Evolutionary conservation across 1,284 basidiomycete genomes (phyloP), one percentile per base, ranked within the genome.

Genomic region (Mycosarcoma mackinlayi): DNA sequence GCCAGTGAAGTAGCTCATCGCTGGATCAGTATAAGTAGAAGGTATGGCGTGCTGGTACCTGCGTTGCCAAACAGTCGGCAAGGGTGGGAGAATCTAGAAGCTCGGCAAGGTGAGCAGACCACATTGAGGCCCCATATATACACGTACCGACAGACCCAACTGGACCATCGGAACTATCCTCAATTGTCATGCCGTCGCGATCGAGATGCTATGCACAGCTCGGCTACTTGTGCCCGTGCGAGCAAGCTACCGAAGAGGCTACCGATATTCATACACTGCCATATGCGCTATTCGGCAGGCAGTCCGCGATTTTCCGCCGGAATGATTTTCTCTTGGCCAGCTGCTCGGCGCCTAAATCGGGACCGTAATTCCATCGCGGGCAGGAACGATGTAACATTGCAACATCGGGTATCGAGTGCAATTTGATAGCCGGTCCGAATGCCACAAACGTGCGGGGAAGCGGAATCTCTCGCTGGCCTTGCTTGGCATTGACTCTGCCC

Each of bases 281-380:
- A 13, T n/a, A 30, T 14, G 27, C 27, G 33, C n/a, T 45, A 24
- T 21, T 27, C 46, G 39, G 27, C 39, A 35, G 27, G 40, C 25
- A 3, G 11, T 6, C 16, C 24, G 11, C 7, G 10, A 41, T 41
- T n/a, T 25, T 21, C 27, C 24, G n/a, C 41, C 21, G 37, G 28
- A 23, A 13, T 30, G n/a, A n/a, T n/a, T n/a, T n/a, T n/a, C n/a
- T n/a, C n/a, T n/a, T n/a, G n/a, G n/a, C n/a, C n/a, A n/a, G 6
- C 27, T 14, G 24, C 24, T 56, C 45, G 45, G 54, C 38, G 38
- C 45, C 54, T 13, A 48, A 48, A 55, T 48, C 53, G 45, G 53
- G 14, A 21, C 45, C 44, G 38, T n/a, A 47, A 40, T 6, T 45
- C 8, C 11, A 3, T 21, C 16, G 8, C 42, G 23, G 30, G n/a